Percentiles rank a stretch among this genome's conserved stretches.
phyloP scores from a whole-genome alignment of 140 eudicot species.

The Flaveria floridana region DNA sequence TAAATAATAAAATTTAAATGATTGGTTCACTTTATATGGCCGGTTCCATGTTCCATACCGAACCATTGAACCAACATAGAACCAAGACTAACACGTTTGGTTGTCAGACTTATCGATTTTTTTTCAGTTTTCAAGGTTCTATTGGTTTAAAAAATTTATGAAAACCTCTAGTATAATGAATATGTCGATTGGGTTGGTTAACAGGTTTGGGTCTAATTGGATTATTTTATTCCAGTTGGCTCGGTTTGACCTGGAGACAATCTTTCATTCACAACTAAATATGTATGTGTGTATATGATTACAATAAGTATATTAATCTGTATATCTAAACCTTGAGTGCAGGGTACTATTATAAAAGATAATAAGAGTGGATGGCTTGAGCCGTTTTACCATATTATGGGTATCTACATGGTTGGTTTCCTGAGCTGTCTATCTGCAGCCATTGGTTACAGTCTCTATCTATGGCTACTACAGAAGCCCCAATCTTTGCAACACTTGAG shows the following conservation, averaged over 20 bases:
- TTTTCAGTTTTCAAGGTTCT: background rate
- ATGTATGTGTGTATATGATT: background rate
- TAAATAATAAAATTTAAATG: too few species aligned
- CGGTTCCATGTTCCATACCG: background rate
- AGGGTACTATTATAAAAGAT: constrained; percentile 33
- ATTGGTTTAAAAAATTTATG: background rate
- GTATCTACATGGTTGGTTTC: constrained; percentile 48
- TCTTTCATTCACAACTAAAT: background rate
- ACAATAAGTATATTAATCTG: background rate
- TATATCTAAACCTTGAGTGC: constrained; percentile 9
- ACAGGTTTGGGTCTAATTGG: background rate
- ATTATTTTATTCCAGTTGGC: background rate
- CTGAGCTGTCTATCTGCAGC: constrained; percentile 47
- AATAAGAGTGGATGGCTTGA: constrained; percentile 5
- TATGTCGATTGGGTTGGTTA: background rate
- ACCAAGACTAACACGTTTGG: background rate
- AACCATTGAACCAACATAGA: background rate
- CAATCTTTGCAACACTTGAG: constrained; percentile 33
- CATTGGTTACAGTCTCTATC: constrained; percentile 36
- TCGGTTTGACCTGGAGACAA: background rate
- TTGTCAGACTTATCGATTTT: background rate
- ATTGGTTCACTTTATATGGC: too few species aligned
- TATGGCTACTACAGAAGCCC: constrained; percentile 33
- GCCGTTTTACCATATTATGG: constrained; percentile 39
- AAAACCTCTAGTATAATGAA: background rate